Evolutionary conservation across 139 green algal genomes (phyloP).

Genomic region (Chlorella sp.): DNA sequence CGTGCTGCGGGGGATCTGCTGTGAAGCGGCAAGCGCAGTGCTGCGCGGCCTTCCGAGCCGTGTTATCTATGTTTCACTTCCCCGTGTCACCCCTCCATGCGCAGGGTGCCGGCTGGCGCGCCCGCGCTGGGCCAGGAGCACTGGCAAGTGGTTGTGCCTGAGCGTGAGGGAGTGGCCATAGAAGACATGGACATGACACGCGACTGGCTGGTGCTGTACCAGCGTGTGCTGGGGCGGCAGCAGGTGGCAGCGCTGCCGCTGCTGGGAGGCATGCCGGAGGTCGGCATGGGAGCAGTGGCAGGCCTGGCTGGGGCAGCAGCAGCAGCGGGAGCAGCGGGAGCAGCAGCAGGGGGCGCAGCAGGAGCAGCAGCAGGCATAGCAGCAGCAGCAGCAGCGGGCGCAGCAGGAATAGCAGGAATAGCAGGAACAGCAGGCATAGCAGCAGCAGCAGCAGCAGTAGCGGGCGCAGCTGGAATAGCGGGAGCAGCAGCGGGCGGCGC

Average conservation of each 20-base stretch:
- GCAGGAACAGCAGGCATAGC: neutral
- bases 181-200: conserved; percentile 76
- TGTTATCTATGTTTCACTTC: no score
- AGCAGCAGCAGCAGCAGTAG: neutral
- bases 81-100: no score
- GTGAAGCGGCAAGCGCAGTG: no score
- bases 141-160: conserved; percentile 57
- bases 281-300: no score
- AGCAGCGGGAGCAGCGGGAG: neutral
- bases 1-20: no score
- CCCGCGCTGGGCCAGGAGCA: neutral
- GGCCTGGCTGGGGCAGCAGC: no score
- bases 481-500: neutral
- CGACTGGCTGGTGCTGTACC: conserved; percentile 4
- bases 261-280: neutral
- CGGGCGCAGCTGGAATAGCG: neutral
- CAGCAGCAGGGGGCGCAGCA: neutral
- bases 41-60: no score
- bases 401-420: neutral
- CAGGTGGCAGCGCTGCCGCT: conserved; percentile 9
- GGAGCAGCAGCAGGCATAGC: neutral
- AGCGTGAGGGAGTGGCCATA: conserved; percentile 29
- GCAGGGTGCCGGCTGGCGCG: neutral
- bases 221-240: conserved; percentile 3
- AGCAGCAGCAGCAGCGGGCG: neutral